Conservation (phyloP, 495 filamentous ascomycete species). For the Cercophora sp. region DNA sequence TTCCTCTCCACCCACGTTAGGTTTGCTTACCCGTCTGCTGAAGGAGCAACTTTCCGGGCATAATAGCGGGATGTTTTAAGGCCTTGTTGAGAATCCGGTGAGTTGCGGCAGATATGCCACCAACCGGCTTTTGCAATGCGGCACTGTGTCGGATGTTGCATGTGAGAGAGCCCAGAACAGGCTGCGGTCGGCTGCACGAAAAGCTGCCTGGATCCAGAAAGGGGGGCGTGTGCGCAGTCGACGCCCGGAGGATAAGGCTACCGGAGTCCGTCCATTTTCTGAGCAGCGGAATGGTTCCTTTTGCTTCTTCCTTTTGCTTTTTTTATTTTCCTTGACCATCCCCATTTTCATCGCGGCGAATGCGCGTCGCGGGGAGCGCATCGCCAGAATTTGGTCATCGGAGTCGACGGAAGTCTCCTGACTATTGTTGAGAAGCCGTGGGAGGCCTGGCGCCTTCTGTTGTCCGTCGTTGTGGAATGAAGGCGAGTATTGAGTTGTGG, state of each 20-base stretch:
- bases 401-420: not conserved
- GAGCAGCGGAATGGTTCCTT: not conserved
- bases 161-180: conserved; percentile 7
- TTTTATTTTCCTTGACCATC: not conserved
- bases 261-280: conserved; percentile 2
- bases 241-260: not conserved
- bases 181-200: not conserved
- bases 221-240: not conserved
- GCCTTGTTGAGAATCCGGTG: too few species aligned
- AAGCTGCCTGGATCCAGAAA: not conserved
- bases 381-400: not conserved
- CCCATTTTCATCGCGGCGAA: not conserved
- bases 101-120: conserved; percentile 24
- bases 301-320: not conserved
- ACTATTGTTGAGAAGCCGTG: not conserved
- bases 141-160: not conserved
- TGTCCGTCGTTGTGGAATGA: not conserved
- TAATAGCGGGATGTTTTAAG: too few species aligned
- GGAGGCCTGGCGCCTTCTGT: not conserved
- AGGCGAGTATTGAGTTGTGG: not conserved
- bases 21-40: too few species aligned
- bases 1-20: too few species aligned
- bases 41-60: too few species aligned
- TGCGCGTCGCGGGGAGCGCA: not conserved
- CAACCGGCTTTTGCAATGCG: conserved; percentile 9